Percentiles rank a stretch among this genome's conserved stretches.
Conservation (phyloP, 2,329 filamentous ascomycete genomes). For the Monosporascus sp. region DNA sequence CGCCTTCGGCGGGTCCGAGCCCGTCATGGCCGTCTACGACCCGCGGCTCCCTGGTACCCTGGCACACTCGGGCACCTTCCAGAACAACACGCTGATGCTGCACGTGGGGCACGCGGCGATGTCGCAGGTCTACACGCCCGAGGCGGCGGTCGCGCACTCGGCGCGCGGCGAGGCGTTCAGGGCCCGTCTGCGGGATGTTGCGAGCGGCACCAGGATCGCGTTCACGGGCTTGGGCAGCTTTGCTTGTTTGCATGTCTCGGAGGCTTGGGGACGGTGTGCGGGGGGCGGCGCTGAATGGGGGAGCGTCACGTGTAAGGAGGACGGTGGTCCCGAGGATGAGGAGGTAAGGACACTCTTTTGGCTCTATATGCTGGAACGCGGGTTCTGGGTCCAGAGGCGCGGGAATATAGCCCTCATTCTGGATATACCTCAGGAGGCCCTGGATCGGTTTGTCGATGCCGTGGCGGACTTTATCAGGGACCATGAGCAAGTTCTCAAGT, state of each 20-base stretch:
- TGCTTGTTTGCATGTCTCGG: slow-evolving; percentile 20
- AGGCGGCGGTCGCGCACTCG: slow-evolving; percentile 18
- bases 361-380: slow-evolving; percentile 39
- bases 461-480: not conserved
- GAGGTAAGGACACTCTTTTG: slow-evolving; percentile 37
- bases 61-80: slow-evolving; percentile 52
- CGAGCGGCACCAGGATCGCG: slow-evolving; percentile 16
- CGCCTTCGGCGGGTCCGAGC: slow-evolving; percentile 55
- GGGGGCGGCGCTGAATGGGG: slow-evolving; percentile 25
- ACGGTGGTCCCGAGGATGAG: slow-evolving; percentile 22
- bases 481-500: not conserved
- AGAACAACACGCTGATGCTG: slow-evolving; percentile 55
- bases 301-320: slow-evolving; percentile 21
- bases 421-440: slow-evolving; percentile 31
- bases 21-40: slow-evolving; percentile 54
- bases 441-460: slow-evolving; percentile 34
- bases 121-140: slow-evolving; percentile 21
- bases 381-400: slow-evolving; percentile 36
- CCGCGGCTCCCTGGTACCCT: slow-evolving; percentile 31
- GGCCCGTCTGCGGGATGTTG: slow-evolving; percentile 9
- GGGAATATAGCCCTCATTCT: slow-evolving; percentile 37
- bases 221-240: slow-evolving; percentile 20
- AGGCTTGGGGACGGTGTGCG: slow-evolving; percentile 22
- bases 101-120: slow-evolving; percentile 36
- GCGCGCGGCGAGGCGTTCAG: slow-evolving; percentile 19